Evolutionary conservation across 371 early-diverging fungal species (phyloP).

Genomic region (Blastocladiella emersonii): DNA sequence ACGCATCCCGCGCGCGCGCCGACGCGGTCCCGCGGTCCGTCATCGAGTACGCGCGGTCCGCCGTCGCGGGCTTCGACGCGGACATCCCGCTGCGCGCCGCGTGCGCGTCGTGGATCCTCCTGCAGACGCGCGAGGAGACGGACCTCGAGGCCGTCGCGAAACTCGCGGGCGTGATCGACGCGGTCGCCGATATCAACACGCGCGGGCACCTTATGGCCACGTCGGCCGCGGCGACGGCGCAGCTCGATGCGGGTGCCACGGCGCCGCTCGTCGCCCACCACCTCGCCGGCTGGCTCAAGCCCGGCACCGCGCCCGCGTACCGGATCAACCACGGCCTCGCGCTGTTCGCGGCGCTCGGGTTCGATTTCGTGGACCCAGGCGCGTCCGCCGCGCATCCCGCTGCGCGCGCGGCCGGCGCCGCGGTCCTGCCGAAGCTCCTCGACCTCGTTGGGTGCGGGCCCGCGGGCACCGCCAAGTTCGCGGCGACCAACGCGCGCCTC

Average conservation of each 20-base stretch:
- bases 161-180: neutral
- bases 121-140: neutral
- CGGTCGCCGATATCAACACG: neutral
- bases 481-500: neutral
- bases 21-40: neutral
- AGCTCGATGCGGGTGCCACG: neutral
- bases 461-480: neutral
- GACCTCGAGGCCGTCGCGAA: neutral
- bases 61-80: neutral
- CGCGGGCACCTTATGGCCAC: neutral
- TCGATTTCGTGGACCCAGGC: neutral
- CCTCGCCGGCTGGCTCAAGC: neutral
- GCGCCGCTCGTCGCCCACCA: neutral
- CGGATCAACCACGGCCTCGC: neutral
- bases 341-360: neutral
- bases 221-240: neutral
- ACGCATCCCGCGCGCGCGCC: neutral
- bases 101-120: neutral
- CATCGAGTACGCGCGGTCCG: neutral
- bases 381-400: neutral
- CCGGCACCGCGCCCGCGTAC: neutral
- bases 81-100: neutral
- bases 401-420: neutral
- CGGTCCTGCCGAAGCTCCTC: neutral
- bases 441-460: neutral